These are phyloP conservation scores for Solanum okadae DNA, from an alignment of 257 asterid species.

Conservation along the genomic window DNA sequence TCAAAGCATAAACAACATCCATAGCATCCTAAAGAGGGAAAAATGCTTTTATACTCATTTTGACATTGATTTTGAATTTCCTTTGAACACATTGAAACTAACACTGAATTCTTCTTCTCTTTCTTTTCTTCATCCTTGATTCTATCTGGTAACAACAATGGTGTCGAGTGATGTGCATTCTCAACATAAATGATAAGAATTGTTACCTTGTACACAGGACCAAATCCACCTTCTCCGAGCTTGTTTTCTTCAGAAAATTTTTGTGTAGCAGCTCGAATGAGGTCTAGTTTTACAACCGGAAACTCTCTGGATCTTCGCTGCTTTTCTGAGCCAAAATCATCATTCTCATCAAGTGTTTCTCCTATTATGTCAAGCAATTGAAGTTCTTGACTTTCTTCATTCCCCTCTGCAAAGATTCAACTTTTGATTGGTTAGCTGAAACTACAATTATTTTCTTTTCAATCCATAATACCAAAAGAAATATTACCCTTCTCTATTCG, in stretches of 20 bases:
- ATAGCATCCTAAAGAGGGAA: no score
- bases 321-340: neutral
- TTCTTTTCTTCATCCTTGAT: no score
- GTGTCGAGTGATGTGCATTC: no score
- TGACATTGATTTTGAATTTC: no score
- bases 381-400: neutral
- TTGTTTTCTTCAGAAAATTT: neutral
- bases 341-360: neutral
- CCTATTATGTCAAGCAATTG: neutral
- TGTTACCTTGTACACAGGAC: neutral
- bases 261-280: neutral
- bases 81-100: no score
- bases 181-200: neutral
- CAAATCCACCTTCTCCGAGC: slow-evolving; percentile 7
- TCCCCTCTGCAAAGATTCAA: neutral
- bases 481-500: neutral
- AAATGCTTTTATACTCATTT: no score
- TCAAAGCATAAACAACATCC: no score
- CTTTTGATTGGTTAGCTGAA: neutral
- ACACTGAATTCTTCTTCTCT: no score
- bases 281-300: neutral
- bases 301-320: neutral
- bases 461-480: neutral
- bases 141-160: no score
- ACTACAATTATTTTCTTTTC: neutral